These are phyloP conservation scores for Cercospora berteroae DNA, from an alignment of 2,329 filamentous ascomycete species.

Conservation along the genomic window DNA sequence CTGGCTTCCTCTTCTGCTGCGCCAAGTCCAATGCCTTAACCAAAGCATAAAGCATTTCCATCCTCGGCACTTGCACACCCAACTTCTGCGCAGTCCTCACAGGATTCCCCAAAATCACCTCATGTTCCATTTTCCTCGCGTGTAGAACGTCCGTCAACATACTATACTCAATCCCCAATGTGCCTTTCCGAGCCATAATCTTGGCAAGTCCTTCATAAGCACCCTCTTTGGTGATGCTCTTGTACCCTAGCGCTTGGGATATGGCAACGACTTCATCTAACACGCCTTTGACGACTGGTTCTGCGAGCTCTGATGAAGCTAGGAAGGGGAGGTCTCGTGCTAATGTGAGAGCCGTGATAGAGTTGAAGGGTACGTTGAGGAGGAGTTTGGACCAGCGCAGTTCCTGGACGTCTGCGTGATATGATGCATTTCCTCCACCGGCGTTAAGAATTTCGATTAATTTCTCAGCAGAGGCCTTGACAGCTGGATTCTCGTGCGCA, in stretches of 20 bases:
- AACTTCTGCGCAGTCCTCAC: constrained; percentile 44
- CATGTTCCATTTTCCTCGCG: constrained; percentile 48
- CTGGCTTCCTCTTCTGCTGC: constrained; percentile 29
- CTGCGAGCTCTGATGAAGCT: constrained; percentile 40
- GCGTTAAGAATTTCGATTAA: constrained; percentile 31
- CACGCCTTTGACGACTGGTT: constrained; percentile 41
- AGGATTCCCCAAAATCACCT: constrained; percentile 51
- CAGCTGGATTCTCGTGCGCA: constrained; percentile 3
- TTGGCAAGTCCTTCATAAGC: constrained; percentile 41
- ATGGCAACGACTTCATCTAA: constrained; percentile 49
- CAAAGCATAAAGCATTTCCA: constrained; percentile 49
- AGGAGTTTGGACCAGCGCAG: constrained; percentile 62
- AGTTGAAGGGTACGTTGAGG: constrained; percentile 62
- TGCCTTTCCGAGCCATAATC: constrained; percentile 38
- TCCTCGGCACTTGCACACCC: constrained; percentile 42
- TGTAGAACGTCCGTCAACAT: constrained; percentile 51
- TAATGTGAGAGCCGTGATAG: constrained; percentile 57
- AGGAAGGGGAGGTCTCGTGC: constrained; percentile 55
- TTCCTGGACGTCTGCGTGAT: constrained; percentile 56
- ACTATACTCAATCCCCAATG: constrained; percentile 47
- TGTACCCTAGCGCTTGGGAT: constrained; percentile 44
- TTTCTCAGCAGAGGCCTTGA: constrained; percentile 33
- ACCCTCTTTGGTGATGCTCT: constrained; percentile 38
- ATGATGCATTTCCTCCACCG: constrained; percentile 49
- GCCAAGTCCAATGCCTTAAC: constrained; percentile 44